Base-by-base conservation (phyloP, 2,329 filamentous ascomycete species). In the Dactylellina haptotyla region DNA sequence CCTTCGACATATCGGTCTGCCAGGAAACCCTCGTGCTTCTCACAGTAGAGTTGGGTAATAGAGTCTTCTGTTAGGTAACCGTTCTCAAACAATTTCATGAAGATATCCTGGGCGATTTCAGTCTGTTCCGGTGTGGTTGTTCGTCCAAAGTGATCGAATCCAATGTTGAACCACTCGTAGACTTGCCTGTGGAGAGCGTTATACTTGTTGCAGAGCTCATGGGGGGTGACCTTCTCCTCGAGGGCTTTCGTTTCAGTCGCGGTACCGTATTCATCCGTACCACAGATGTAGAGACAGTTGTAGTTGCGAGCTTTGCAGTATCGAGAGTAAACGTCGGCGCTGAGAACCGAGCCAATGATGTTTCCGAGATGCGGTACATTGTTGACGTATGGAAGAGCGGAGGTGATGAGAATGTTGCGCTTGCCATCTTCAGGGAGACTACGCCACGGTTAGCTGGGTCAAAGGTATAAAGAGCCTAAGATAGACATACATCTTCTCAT, bases 161-260 rank as follows among this genome's bases (percentile, higher is more conserved):
- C 89, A 79, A 98, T 94, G 79, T 93, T 88, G 83, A 99, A 99
- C 92, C 94, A 97, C 81, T 96, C 87, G 82, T 98, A 98, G 76
- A 97, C 90, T 53, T 90, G 91, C 78, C 92, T 88, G 83, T 97
- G 94, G 70, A 96, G 88, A 78, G 88, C 88, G 83, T 96, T 91
- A 84, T 96, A 97, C 83, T 97, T 96, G 82, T 91, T 88, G 84
- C 94, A 97, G 10, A 98, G 87, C 79, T 93, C 87, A 78, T 90
- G 86, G 20, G 94, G 93, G 10, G 89, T 92, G 75, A 93, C 84
- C 12, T 90, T 89, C 80, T 95, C 92, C 80, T 96, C 92, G 41
- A 97, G 87, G 3, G 94, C 94, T 83, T 96, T 97, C 25, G 94
- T 97, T 82, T 97, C 94, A 30, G 93, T 97, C 20, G 94, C 93